Base-by-base conservation (phyloP, 2,329 filamentous ascomycete species). In the Fusarium sp. region DNA sequence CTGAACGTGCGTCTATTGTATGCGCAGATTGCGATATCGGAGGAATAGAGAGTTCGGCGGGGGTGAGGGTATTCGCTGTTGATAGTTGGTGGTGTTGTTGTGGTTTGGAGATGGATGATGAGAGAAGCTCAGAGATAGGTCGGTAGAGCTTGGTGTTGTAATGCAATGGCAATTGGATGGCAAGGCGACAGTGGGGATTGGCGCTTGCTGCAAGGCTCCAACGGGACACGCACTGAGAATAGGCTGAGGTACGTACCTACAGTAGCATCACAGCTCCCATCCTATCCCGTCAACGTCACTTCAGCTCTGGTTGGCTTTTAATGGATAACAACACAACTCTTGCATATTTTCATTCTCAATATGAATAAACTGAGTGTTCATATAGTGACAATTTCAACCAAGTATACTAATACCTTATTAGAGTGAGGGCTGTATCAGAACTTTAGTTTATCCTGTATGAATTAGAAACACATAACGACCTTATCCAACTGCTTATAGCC, bases 151-250 rank as follows among this genome's bases (percentile, higher is more conserved):
- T 64, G 67, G 69, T 62, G 65, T 70, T 74, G 65, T 53, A 57
- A 34, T 62, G 69, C 47, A 55, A 58, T 62, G 59, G 45, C 55
- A 47, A 61, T 72, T 60, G 62, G 65, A 67, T 72, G 70, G 68
- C 65, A 67, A 65, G 65, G 65, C 57, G 62, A 68, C 59, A 65
- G 63, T 68, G 65, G 73, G 57, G 57, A 26, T 49, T 56, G 49
- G 62, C 50, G 55, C 33, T 44, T 64, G 72, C 65, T 71, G 68
- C 74, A 76, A 76, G 73, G 76, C 76, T 77, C 71, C 76, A 74
- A 69, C 71, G 67, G 71, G 65, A 75, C 73, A 74, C 75, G 76
- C 75, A 76, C 69, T 73, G 56, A 36, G 39, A 38, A 47, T 34
- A 57, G 28, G 46, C 44, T 62, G 28, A 38, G 52, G 59, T 67